Conservation (phyloP, 768 basidiomycete species). For the Cystofilobasidium ferigula region DNA sequence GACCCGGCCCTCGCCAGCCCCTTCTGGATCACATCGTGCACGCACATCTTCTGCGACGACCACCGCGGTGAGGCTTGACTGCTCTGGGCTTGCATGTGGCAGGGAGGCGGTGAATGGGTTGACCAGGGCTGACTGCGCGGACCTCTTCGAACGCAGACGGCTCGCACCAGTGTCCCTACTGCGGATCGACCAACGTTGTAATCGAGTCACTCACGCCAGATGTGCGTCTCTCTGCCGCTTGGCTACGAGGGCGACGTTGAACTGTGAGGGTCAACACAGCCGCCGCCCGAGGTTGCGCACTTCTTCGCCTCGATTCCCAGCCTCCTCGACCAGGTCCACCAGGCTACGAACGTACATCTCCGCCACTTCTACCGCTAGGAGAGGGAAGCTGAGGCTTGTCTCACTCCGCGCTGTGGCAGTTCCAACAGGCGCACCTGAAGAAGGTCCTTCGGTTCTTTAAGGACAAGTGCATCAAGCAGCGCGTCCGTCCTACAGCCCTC, state of each 20-base stretch:
- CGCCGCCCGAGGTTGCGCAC: background rate
- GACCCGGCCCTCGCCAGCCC: background rate
- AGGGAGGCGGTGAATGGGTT: background rate
- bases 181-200: background rate
- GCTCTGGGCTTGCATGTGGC: no score
- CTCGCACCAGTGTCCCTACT: background rate
- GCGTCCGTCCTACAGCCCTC: background rate
- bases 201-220: background rate
- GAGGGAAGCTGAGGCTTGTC: no score
- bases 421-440: background rate
- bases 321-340: background rate
- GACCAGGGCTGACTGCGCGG: no score
- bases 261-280: background rate
- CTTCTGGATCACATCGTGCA: constrained; percentile 6
- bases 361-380: no score
- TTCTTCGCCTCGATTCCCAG: background rate
- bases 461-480: constrained; percentile 1
- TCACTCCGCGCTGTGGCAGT: background rate
- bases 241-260: no score
- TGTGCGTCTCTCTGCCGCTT: background rate
- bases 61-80: background rate
- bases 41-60: constrained; percentile 9
- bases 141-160: no score
- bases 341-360: background rate
- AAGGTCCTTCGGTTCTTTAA: background rate